Base-by-base conservation (phyloP, 768 basidiomycete genomes). In the Sarcodon aspratus region DNA sequence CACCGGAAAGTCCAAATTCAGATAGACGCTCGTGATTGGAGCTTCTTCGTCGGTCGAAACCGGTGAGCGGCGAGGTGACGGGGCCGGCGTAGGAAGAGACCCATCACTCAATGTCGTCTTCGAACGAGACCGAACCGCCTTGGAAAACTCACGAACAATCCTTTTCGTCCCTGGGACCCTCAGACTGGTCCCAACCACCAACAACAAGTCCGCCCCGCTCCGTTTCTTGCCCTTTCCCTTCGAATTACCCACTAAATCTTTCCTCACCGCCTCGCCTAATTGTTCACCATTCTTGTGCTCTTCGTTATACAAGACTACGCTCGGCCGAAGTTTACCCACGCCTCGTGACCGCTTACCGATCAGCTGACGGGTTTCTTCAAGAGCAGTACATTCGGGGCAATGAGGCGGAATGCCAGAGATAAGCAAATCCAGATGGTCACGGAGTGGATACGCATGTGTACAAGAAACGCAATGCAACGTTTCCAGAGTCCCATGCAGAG, bases 301-400 rank as follows among this genome's bases (percentile, higher is more conserved):
- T 62, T 95, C 93, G 54, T 92, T 92, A 61, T 96, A 96, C 18
- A 96, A 66, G 0, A 96, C 89, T 3, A 96, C 90, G 48, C 85
- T 86, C 0, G 92, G 87, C 34, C 91, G 76, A 42, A 96, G 69
- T 54, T 75, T 75, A 0, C 93, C 93, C 27, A 92, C 73, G 3
- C 85, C 83, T 43, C 91, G 69, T 4, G 81, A 75, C 12, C 93
- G 80, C 61, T 92, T 89, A 11, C 85, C 86, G 8, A 83, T 65
- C 32, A 87, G 68, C 51, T 80, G 75, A 35, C 93, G 78, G 12
- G 81, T 79, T 49, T 71, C 68, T 56, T 89, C 81, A 61, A 80
- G 69, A 17, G 76, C 69, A 7, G 72, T 73, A 64, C 93, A 96
- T 51, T 83, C 79, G 0, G 91, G 88, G 63, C 93, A 96, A 32